Conservation (phyloP, 441 rosid genomes). For the Omphalea diandra region DNA sequence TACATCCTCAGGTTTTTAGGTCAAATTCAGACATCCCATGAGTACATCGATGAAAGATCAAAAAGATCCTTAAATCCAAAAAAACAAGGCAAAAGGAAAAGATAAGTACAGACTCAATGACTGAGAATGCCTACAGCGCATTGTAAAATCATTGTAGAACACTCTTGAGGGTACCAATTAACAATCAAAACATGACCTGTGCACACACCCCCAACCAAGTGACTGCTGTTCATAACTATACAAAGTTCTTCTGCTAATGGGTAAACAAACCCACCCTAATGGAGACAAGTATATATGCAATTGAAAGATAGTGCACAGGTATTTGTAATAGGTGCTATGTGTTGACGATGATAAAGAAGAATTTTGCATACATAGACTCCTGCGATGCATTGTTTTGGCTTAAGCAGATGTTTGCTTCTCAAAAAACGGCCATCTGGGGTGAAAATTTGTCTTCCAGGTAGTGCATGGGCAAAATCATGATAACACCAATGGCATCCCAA, state of each 20-base stretch:
- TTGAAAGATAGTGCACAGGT: conserved; percentile 44
- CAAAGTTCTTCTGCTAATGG: conserved; percentile 26
- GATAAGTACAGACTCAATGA: conserved; percentile 33
- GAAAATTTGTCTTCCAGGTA: not conserved
- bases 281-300: conserved; percentile 30
- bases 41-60: conserved; percentile 25
- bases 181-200: conserved; percentile 32
- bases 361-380: conserved; percentile 49
- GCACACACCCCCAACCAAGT: conserved; percentile 45
- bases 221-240: conserved; percentile 41
- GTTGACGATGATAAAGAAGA: conserved; percentile 35
- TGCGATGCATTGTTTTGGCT: conserved; percentile 33
- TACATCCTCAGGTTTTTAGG: conserved; percentile 33
- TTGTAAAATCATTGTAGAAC: conserved; percentile 28
- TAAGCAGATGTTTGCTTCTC: conserved; percentile 32
- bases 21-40: conserved; percentile 30
- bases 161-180: conserved; percentile 32
- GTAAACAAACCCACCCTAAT: conserved; percentile 26
- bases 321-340: conserved; percentile 38
- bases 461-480: not conserved
- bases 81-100: conserved; percentile 7
- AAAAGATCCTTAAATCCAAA: conserved; percentile 27
- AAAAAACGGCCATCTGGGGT: conserved; percentile 13
- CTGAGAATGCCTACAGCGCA: conserved; percentile 29
- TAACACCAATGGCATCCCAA: not conserved